Base-by-base conservation (phyloP, 2,329 filamentous ascomycete genomes). In the Fusarium beomiforme region DNA sequence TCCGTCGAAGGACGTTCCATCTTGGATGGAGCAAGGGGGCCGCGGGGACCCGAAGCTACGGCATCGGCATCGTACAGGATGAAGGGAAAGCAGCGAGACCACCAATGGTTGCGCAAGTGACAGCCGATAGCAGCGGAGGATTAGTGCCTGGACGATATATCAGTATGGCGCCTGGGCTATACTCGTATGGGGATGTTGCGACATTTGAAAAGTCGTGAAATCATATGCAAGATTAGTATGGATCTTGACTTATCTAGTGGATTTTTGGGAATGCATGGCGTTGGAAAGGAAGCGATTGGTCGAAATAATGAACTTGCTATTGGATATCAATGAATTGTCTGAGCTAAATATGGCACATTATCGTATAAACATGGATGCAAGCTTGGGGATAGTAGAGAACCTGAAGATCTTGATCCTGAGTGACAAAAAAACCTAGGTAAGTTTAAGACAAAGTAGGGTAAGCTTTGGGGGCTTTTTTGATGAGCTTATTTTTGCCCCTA, bases 31-130 rank as follows among this genome's bases (percentile, higher is more conserved):
- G 70, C 14, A 72, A 69, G 24, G 61, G 59, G 19, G 58, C 60
- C 23, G 56, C 46, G 6, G 71, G 68, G n/a, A 63, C 57, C 6
- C 73, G 72, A 21, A 69, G 33, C 39, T 77, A 75, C 33, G 75
- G 75, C 24, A 77, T 77, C 33, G 66, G 73, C 42, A 71, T 77
- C n/a, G 76, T 77, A 26, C 73, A 77, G 47, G 73, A 77, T 36
- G 72, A 77, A 41, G 72, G 74, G 36, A 75, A 75, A 42, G 41
- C 49, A n/a, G 64, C 63, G 24, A 58, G 62, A 21, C 63, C 72
- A 26, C 19, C 50, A 14, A 46, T 60, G 8, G 42, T 53, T 12
- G 57, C 59, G 14, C 65, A 70, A 24, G 43, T 42, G 34, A 62
- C 55, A n/a, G 44, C 61, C n/a, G 44, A 62, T 19, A 70, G 46